phyloP scores from a whole-genome alignment of 2,329 filamentous ascomycete genomes.

The Fusarium hostae region DNA sequence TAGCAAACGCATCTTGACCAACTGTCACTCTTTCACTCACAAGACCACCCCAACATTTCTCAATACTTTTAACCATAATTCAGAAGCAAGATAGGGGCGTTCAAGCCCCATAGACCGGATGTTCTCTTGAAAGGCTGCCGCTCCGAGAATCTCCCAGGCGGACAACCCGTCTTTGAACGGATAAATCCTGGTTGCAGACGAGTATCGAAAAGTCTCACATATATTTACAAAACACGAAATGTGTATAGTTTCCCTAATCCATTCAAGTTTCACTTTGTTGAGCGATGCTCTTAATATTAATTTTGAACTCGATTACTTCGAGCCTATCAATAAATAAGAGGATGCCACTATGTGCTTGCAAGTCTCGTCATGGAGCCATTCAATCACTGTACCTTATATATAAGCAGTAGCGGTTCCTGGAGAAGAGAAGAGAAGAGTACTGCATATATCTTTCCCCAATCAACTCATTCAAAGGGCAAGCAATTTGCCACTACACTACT shows the following conservation, averaged over 20 bases:
- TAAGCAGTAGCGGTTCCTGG: background rate
- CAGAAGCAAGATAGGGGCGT: background rate
- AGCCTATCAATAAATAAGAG: background rate
- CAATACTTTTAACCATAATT: too few species aligned
- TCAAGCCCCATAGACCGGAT: too few species aligned
- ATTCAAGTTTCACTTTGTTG: too few species aligned
- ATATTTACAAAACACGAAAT: background rate
- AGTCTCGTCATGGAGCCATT: background rate
- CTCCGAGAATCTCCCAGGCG: background rate
- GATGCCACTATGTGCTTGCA: background rate
- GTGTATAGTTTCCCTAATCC: rapidly evolving
- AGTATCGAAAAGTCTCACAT: background rate
- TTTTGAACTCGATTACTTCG: too few species aligned
- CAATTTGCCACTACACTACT: background rate
- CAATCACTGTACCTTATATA: background rate
- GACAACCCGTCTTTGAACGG: background rate
- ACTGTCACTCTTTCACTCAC: background rate
- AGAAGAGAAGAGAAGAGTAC: background rate
- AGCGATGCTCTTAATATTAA: too few species aligned
- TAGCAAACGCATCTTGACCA: background rate
- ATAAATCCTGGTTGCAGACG: background rate
- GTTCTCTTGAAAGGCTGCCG: background rate
- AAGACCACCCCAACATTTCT: background rate
- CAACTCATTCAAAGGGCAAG: background rate
- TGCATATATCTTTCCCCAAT: background rate